phyloP scores from a whole-genome alignment of 306 rosid species.

The Prosopis cineraria region DNA sequence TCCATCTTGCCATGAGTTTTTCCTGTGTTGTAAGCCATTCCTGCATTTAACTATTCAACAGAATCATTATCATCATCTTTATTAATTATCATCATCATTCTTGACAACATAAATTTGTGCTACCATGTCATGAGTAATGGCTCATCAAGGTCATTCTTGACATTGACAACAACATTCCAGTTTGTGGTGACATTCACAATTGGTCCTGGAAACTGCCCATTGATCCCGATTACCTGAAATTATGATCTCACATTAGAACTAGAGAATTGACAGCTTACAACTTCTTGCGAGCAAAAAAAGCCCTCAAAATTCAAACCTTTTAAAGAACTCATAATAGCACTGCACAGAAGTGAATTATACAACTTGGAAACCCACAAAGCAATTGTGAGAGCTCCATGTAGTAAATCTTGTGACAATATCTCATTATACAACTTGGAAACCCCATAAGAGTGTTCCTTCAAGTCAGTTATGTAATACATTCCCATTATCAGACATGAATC shows the following conservation, averaged over 20 bases:
- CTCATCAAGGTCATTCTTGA: constrained; percentile 87
- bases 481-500: neutral
- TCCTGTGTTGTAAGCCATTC: constrained; percentile 85
- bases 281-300: neutral
- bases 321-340: neutral
- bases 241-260: constrained; percentile 15
- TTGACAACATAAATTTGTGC: constrained; percentile 25
- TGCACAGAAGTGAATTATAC: neutral
- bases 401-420: neutral
- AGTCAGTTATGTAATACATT: neutral
- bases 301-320: neutral
- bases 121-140: constrained; percentile 93
- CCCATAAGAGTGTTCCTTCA: neutral
- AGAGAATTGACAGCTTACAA: neutral
- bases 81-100: constrained; percentile 8
- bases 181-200: constrained; percentile 81
- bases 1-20: constrained; percentile 95
- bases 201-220: constrained; percentile 83
- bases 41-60: constrained; percentile 59
- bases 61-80: constrained; percentile 41
- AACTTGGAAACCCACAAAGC: neutral
- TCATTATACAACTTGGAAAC: neutral
- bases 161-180: constrained; percentile 92
- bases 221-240: constrained; percentile 82
- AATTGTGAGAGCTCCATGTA: neutral